These are phyloP conservation scores for Phlegmacium glaucopus DNA, from an alignment of 768 basidiomycete genomes.

Conservation along the genomic window DNA sequence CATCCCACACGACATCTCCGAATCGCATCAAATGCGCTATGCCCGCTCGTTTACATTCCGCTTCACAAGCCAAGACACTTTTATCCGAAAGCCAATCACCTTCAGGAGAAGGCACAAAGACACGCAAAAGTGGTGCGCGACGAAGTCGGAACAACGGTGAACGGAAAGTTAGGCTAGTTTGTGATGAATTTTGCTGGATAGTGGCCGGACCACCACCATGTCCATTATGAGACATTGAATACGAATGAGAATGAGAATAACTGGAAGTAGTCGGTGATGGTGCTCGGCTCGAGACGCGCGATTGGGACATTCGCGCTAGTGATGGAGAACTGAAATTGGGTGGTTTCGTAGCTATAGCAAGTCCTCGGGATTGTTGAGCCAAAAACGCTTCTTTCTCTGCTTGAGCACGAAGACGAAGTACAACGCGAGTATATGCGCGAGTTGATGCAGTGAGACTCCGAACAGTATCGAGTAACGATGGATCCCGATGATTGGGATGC, in stretches of 20 bases:
- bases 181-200: conserved; percentile 18
- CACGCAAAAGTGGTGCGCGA: conserved; percentile 73
- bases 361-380: conserved; percentile 12
- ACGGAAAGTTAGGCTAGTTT: conserved; percentile 41
- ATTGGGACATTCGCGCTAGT: conserved; percentile 23
- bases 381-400: conserved; percentile 56
- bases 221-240: conserved; percentile 24
- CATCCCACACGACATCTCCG: conserved; percentile 86
- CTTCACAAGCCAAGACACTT: conserved; percentile 79
- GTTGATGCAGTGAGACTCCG: conserved; percentile 55
- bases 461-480: conserved; percentile 39
- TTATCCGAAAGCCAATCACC: conserved; percentile 85
- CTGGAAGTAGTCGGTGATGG: conserved; percentile 60
- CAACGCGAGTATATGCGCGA: conserved; percentile 76
- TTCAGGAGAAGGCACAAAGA: conserved; percentile 84
- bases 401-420: conserved; percentile 73
- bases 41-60: conserved; percentile 69
- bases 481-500: conserved; percentile 41
- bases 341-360: conserved; percentile 14
- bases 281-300: conserved; percentile 56
- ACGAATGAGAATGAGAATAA: conserved; percentile 36
- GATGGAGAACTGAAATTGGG: conserved; percentile 12
- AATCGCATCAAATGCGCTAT: conserved; percentile 58
- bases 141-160: conserved; percentile 70
- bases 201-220: conserved; percentile 19